Evolutionary conservation across 2,329 filamentous ascomycete species (phyloP), one percentile per base, ranked within the genome.

Genomic region (Scedosporium apiospermum): DNA sequence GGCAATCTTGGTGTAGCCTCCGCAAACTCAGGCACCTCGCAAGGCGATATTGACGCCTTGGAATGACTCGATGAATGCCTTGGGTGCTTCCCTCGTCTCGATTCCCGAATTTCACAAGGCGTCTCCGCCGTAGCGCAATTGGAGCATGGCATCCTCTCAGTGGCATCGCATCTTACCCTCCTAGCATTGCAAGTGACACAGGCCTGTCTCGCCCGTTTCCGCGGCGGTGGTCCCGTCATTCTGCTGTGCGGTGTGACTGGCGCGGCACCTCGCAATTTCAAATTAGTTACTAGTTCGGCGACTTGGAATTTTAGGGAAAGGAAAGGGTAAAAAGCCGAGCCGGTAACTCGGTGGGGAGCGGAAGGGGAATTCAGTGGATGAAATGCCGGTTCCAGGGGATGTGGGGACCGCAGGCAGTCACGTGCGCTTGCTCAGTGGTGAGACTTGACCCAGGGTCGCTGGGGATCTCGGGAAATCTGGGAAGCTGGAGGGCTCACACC

Each of bases 141-240:
- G 21, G 68, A 63, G 65, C 73, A 75, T 12, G 73, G 73, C 46
- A 71, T 68, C 18, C 63, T 63, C 62, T 74, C 71, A 27, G 67
- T 73, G 55, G 74, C 72, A 65, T 75, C 69, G 67, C 73, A 75
- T n/a, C 68, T 69, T 51, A 75, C 71, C 10, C 73, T 68, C 7
- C 73, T 69, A 42, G 68, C 64, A 65, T 75, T 74, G 68, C 73
- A 75, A 57, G 70, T 66, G 55, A 71, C 70, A 63, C 73, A 74
- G 21, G 72, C 73, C 61, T 72, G 73, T 62, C 73, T 74, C 6
- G 73, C 73, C 30, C 72, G 69, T 30, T 68, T 69, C 60, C 71
- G 70, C 18, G 41, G 58, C 27, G 46, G 46, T 18, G 18, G 46
- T 18, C 46, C 16, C 16, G 46, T 23, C 46, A 51, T 51, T 23